A percentile compares a stretch with the other conserved stretches of the same genome.
Conservation (phyloP, 2,329 filamentous ascomycete genomes). For the Fusarium albidum region DNA sequence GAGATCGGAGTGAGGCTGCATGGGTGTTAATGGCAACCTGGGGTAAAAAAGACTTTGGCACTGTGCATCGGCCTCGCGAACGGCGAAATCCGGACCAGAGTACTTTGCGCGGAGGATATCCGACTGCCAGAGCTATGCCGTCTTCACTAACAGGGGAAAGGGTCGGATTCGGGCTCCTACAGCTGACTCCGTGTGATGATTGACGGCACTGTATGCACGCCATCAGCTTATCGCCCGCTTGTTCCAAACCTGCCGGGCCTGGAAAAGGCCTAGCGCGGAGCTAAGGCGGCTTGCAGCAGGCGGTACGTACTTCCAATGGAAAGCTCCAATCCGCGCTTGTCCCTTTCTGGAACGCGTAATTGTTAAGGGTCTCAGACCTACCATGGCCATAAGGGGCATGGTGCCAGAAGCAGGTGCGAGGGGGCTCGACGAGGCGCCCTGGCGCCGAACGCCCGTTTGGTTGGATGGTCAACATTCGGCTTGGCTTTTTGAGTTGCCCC, state of each 20-base stretch:
- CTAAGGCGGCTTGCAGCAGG: constrained; percentile 24
- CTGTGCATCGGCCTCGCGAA: constrained; percentile 30
- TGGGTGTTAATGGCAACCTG: constrained; percentile 31
- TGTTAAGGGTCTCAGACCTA: constrained; percentile 33
- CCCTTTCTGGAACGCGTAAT: constrained; percentile 34
- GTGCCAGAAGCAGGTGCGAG: constrained; percentile 13
- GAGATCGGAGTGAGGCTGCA: constrained; percentile 40
- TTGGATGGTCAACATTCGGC: constrained; percentile 38
- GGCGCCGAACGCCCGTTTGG: constrained; percentile 27
- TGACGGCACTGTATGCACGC: constrained; percentile 35
- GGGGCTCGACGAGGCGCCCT: constrained; percentile 23
- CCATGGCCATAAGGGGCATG: constrained; percentile 25
- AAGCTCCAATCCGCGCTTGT: constrained; percentile 26
- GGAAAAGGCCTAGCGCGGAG: constrained; percentile 32
- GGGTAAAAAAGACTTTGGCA: constrained; percentile 35
- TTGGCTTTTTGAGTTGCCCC: constrained; percentile 30
- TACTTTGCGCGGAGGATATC: constrained; percentile 36
- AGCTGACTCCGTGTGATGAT: constrained; percentile 24
- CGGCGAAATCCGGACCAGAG: constrained; percentile 31
- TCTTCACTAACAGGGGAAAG: constrained; percentile 9
- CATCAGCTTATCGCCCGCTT: constrained; percentile 41
- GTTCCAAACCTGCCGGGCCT: constrained; percentile 37
- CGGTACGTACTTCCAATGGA: constrained; percentile 33
- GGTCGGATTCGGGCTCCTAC: constrained; percentile 3
- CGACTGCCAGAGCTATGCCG: fast-evolving